Percentiles rank a stretch among this genome's conserved stretches.
These are phyloP conservation scores for Candida sithepensis DNA, from an alignment of 805 yeast genomes.

Conservation along the genomic window DNA sequence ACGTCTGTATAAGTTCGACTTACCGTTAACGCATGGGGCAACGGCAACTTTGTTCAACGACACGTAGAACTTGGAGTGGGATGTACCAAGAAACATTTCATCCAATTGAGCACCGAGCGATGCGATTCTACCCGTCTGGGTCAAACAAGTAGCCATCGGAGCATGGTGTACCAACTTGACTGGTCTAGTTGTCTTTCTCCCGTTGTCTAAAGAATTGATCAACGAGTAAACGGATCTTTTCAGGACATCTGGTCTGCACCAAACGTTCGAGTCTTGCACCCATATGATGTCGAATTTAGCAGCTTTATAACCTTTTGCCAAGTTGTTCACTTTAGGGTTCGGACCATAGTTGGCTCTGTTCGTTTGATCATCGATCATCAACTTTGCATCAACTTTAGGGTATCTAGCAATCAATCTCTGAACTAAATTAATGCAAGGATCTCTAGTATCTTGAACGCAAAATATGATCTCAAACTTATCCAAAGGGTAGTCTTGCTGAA, in stretches of 20 bases:
- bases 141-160: conserved; percentile 53
- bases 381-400: conserved; percentile 53
- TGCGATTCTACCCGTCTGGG: conserved; percentile 8
- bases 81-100: conserved; percentile 78
- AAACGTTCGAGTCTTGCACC: conserved; percentile 84
- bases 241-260: conserved; percentile 66
- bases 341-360: conserved; percentile 61
- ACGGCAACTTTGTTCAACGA: conserved; percentile 68
- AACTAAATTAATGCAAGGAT: conserved; percentile 63
- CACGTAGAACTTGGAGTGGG: conserved; percentile 82
- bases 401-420: conserved; percentile 45
- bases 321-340: conserved; percentile 84
- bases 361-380: conserved; percentile 47
- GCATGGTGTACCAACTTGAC: conserved; percentile 77
- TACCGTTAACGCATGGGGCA: conserved; percentile 92
- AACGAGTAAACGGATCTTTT: conserved; percentile 57
- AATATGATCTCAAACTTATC: conserved; percentile 64
- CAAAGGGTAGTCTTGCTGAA: conserved; percentile 63
- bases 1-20: conserved; percentile 72
- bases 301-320: conserved; percentile 69
- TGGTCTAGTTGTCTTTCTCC: conserved; percentile 33
- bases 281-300: conserved; percentile 76
- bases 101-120: conserved; percentile 67
- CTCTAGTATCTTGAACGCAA: conserved; percentile 63
- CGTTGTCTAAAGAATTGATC: conserved; percentile 50